Percentiles rank a stretch among this genome's conserved stretches.
Evolutionary conservation across 108 stramenopile species (phyloP).

Genomic region (Conticribra guillardii): DNA sequence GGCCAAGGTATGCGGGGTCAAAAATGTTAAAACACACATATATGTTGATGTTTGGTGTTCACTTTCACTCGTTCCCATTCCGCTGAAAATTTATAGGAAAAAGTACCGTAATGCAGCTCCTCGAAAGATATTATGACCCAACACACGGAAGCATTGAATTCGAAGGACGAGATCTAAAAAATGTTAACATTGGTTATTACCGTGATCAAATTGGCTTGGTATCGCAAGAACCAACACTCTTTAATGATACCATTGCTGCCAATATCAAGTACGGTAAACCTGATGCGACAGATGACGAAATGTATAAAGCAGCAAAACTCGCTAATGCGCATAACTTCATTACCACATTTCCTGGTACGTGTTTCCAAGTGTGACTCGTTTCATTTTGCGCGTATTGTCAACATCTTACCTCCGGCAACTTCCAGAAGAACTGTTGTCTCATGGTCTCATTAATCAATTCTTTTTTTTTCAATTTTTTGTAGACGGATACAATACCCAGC

Average conservation of each 20-base stretch:
- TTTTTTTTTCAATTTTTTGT: too few species aligned
- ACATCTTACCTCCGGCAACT: too few species aligned
- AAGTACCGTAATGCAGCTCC: neutral
- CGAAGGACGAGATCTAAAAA: conserved; percentile 60
- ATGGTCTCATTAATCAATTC: too few species aligned
- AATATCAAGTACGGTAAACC: conserved; percentile 61
- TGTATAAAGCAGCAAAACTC: conserved; percentile 47
- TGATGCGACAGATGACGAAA: conserved; percentile 38
- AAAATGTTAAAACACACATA: neutral
- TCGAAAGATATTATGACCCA: conserved; percentile 28
- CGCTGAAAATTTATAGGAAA: too few species aligned
- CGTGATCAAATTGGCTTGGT: conserved; percentile 59
- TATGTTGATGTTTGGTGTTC: too few species aligned
- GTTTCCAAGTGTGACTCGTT: too few species aligned
- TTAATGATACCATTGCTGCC: conserved; percentile 57
- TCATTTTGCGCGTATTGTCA: too few species aligned
- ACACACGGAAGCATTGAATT: conserved; percentile 48
- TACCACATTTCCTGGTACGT: conserved; percentile 47
- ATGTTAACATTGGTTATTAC: conserved; percentile 51
- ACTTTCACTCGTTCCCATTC: too few species aligned
- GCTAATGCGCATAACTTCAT: conserved; percentile 74
- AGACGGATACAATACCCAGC: conserved; percentile 59
- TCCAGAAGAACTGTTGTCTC: too few species aligned
- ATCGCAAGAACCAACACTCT: conserved; percentile 74
- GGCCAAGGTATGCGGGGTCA: conserved; percentile 37